Evolutionary conservation across 2,329 filamentous ascomycete species (phyloP).

Genomic region (Raffaelea deltoideospora): DNA sequence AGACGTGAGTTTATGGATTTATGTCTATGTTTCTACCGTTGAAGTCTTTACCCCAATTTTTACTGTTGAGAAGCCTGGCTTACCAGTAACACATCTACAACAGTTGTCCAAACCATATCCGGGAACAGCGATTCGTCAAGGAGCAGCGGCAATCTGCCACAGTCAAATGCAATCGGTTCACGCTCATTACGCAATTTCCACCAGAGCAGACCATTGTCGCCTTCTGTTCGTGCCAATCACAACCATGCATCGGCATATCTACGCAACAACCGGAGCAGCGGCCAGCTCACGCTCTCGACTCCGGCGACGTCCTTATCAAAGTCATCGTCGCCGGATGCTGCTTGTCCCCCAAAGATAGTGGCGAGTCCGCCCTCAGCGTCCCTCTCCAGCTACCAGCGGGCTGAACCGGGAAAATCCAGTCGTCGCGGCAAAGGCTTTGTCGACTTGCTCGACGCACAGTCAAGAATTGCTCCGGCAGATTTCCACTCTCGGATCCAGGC

Average conservation of each 20-base stretch:
- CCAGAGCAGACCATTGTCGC: background rate
- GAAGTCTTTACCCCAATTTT: background rate
- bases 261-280: background rate
- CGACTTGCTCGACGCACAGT: slow-evolving; percentile 43
- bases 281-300: background rate
- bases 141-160: no score
- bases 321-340: background rate
- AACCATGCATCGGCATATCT: background rate
- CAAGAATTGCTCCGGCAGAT: slow-evolving; percentile 30
- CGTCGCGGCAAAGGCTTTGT: slow-evolving; percentile 18
- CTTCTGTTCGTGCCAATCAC: background rate
- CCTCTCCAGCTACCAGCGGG: background rate
- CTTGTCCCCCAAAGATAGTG: background rate
- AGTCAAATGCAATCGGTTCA: background rate
- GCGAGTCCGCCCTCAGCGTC: background rate
- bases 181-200: background rate
- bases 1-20: slow-evolving; percentile 9
- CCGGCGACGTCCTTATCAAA: background rate
- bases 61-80: no score
- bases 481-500: slow-evolving; percentile 34
- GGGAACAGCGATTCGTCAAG: background rate
- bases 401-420: background rate
- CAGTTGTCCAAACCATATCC: background rate
- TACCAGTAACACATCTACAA: no score
- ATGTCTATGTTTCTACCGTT: background rate